Percentiles rank a stretch among this genome's conserved stretches.
These are phyloP conservation scores for Phyllosticta citriasiana DNA, from an alignment of 2,329 filamentous ascomycete species.

Conservation along the genomic window DNA sequence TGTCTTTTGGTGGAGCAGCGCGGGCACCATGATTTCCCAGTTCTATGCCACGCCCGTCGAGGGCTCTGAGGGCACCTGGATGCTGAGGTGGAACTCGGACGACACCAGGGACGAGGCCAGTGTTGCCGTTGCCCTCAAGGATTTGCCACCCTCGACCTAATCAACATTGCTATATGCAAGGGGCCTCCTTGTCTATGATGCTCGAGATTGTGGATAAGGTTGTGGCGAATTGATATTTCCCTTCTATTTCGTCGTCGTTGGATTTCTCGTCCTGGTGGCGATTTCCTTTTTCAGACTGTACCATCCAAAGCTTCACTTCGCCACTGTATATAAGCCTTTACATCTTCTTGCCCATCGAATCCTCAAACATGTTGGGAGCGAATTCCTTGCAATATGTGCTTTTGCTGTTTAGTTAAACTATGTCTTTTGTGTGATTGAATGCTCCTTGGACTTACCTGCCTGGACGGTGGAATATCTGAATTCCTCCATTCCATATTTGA, in stretches of 20 bases:
- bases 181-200: neutral
- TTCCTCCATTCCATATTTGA: too few species aligned
- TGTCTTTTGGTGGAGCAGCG: neutral
- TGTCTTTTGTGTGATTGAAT: too few species aligned
- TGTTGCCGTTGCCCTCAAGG: slow-evolving; percentile 1
- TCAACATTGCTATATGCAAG: neutral
- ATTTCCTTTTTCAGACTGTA: neutral
- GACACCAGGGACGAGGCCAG: neutral
- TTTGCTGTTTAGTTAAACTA: neutral
- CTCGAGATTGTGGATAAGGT: neutral
- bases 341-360: neutral
- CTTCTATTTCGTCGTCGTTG: neutral
- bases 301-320: neutral
- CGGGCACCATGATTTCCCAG: neutral
- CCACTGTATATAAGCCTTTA: neutral
- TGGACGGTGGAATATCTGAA: too few species aligned
- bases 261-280: neutral
- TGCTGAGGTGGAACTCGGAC: slow-evolving; percentile 4
- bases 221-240: neutral
- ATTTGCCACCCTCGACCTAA: neutral
- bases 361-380: neutral
- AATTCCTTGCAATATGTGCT: neutral
- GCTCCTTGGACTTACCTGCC: too few species aligned
- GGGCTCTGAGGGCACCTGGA: neutral
- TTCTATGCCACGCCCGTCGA: slow-evolving; percentile 4